These are phyloP conservation scores for Russula dissimulans DNA, from an alignment of 768 basidiomycete genomes.

Conservation along the genomic window DNA sequence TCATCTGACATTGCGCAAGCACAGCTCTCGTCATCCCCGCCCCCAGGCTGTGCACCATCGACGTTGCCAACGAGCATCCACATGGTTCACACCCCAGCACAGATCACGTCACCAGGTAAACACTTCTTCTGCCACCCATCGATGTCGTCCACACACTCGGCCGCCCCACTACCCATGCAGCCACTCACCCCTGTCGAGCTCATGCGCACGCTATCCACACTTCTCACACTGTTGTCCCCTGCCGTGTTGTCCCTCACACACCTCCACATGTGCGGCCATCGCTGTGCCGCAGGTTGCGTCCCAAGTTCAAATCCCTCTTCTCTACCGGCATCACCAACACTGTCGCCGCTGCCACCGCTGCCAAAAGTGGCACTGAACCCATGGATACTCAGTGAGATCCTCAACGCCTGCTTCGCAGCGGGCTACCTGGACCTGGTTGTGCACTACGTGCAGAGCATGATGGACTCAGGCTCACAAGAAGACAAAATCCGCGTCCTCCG, in stretches of 20 bases:
- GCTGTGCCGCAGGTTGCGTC: constrained; percentile 26
- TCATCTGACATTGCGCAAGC: constrained; percentile 41
- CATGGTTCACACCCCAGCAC: background rate
- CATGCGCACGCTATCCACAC: constrained; percentile 15
- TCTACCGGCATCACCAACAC: constrained; percentile 24
- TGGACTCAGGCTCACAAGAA: constrained; percentile 28
- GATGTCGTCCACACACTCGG: constrained; percentile 50
- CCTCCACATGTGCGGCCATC: constrained; percentile 27
- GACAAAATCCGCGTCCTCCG: background rate
- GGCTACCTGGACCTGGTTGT: constrained; percentile 39
- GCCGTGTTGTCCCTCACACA: constrained; percentile 30
- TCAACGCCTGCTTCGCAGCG: constrained; percentile 46
- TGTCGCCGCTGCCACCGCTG: constrained; percentile 21
- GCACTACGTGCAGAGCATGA: constrained; percentile 52
- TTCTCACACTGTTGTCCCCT: constrained; percentile 25
- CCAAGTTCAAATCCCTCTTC: no score
- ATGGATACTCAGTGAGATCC: constrained; percentile 43
- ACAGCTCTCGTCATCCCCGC: constrained; percentile 32
- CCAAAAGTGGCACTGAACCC: constrained; percentile 35
- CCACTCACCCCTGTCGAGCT: constrained; percentile 14
- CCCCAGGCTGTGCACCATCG: constrained; percentile 20
- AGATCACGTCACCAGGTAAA: background rate
- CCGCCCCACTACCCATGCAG: constrained; percentile 45
- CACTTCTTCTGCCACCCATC: constrained; percentile 37
- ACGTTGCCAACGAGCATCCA: constrained; percentile 24